A percentile compares a stretch with the other conserved stretches of the same genome.
phyloP scores from a whole-genome alignment of 2,329 filamentous ascomycete genomes.

The Byssothecium circinans region DNA sequence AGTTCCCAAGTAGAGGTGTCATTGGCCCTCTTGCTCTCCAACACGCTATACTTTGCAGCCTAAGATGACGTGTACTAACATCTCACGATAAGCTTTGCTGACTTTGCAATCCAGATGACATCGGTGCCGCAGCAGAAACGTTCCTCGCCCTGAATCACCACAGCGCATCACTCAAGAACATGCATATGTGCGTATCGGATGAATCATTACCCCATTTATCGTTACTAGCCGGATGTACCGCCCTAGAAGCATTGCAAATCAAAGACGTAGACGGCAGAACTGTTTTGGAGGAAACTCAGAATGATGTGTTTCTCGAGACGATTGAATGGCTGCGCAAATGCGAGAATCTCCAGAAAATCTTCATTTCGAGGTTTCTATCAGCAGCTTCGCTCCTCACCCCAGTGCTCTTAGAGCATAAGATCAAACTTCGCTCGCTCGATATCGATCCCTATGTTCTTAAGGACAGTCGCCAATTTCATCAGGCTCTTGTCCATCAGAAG shows the following conservation, averaged over 20 bases:
- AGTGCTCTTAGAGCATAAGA: slow-evolving; percentile 50
- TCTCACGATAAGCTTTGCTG: slow-evolving; percentile 40
- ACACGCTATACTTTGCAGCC: no score
- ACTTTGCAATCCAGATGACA: slow-evolving; percentile 32
- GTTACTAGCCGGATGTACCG: slow-evolving; percentile 52
- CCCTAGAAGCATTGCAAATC: slow-evolving; percentile 54
- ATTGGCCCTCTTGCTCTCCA: no score
- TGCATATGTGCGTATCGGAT: slow-evolving; percentile 55
- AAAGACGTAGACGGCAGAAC: slow-evolving; percentile 48
- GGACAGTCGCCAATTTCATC: slow-evolving; percentile 56
- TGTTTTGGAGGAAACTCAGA: slow-evolving; percentile 55
- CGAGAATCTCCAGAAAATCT: slow-evolving; percentile 53
- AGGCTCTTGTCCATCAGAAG: slow-evolving; percentile 57
- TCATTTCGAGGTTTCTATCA: slow-evolving; percentile 54
- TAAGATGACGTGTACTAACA: no score
- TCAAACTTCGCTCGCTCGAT: slow-evolving; percentile 53
- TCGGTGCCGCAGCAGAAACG: slow-evolving; percentile 57
- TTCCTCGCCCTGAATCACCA: slow-evolving; percentile 58
- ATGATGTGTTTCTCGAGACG: slow-evolving; percentile 56
- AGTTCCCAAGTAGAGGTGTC: neutral
- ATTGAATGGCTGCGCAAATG: slow-evolving; percentile 60
- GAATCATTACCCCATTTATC: slow-evolving; percentile 54
- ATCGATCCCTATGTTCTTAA: slow-evolving; percentile 54
- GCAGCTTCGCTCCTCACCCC: slow-evolving; percentile 57
- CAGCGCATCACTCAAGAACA: slow-evolving; percentile 54